Percentiles rank a stretch among this genome's conserved stretches.
These are phyloP conservation scores for Cruciata laevipes DNA, from an alignment of 257 asterid species.

Conservation along the genomic window DNA sequence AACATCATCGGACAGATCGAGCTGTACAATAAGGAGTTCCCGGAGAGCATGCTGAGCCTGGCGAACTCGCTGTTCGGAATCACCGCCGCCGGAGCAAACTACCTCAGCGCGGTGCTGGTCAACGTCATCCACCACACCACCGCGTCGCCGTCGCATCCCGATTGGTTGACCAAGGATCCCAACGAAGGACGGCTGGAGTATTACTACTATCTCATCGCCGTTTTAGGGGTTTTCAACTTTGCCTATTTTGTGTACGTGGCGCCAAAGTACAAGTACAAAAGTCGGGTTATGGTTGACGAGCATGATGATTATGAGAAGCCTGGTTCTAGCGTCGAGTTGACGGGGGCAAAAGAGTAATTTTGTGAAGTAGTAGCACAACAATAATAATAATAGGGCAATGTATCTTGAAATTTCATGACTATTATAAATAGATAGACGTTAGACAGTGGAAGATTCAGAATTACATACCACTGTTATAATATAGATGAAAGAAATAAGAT, in stretches of 20 bases:
- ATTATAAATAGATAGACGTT: too few species aligned
- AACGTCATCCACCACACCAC: conserved; percentile 60
- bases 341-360: conserved; percentile 15
- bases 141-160: conserved; percentile 42
- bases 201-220: conserved; percentile 57
- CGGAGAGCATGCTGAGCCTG: conserved; percentile 69
- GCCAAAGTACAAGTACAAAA: conserved; percentile 55
- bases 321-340: conserved; percentile 37
- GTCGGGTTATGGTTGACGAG: conserved; percentile 27
- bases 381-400: too few species aligned
- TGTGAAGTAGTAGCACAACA: not conserved
- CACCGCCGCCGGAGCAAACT: conserved; percentile 58
- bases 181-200: conserved; percentile 58
- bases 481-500: too few species aligned
- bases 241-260: conserved; percentile 51
- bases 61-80: conserved; percentile 76
- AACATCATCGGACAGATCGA: conserved; percentile 77
- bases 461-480: too few species aligned
- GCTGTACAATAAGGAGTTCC: conserved; percentile 78
- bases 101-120: conserved; percentile 50
- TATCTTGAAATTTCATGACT: not conserved
- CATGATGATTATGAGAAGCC: conserved; percentile 12
- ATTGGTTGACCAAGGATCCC: conserved; percentile 68
- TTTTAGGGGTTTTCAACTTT: conserved; percentile 54
- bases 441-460: too few species aligned